A percentile compares a stretch with the other conserved stretches of the same genome.
phyloP scores from a whole-genome alignment of 345 rosid species.

The Trapa incisa region DNA sequence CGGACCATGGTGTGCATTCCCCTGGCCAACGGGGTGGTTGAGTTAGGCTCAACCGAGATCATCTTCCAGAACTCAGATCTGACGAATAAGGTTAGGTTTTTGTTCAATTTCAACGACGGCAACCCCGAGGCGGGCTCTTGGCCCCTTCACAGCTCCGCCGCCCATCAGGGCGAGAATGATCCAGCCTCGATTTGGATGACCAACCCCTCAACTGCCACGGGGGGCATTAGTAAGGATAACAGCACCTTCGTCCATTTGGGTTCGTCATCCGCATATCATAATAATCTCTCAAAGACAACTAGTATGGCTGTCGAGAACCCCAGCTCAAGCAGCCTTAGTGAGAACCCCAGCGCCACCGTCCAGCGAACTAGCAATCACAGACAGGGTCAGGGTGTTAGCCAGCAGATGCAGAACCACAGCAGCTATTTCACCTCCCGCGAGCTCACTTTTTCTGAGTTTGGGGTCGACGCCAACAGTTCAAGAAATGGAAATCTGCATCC shows the following conservation, averaged over 20 bases:
- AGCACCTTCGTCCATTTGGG: not conserved
- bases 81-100: conserved; percentile 46
- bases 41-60: conserved; percentile 70
- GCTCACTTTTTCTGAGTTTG: conserved; percentile 57
- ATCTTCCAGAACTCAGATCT: conserved; percentile 64
- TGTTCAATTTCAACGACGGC: conserved; percentile 48
- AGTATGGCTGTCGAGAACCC: conserved; percentile 34
- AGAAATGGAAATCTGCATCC: conserved; percentile 37
- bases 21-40: conserved; percentile 70
- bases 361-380: conserved; percentile 16
- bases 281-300: conserved; percentile 15
- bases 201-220: conserved; percentile 34
- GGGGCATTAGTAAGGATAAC: conserved; percentile 22
- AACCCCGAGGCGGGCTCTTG: conserved; percentile 41
- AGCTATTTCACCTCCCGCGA: conserved; percentile 25
- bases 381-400: conserved; percentile 7
- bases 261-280: not conserved
- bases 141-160: conserved; percentile 24
- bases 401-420: conserved; percentile 25
- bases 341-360: conserved; percentile 17
- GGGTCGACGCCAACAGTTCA: conserved; percentile 25
- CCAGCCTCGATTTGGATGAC: conserved; percentile 60
- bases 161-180: conserved; percentile 80
- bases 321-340: conserved; percentile 38
- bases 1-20: conserved; percentile 77